Percentiles rank a stretch among this genome's conserved stretches.
Evolutionary conservation across 1,284 basidiomycete genomes (phyloP).

Genomic region (Rhodotorula sp.): DNA sequence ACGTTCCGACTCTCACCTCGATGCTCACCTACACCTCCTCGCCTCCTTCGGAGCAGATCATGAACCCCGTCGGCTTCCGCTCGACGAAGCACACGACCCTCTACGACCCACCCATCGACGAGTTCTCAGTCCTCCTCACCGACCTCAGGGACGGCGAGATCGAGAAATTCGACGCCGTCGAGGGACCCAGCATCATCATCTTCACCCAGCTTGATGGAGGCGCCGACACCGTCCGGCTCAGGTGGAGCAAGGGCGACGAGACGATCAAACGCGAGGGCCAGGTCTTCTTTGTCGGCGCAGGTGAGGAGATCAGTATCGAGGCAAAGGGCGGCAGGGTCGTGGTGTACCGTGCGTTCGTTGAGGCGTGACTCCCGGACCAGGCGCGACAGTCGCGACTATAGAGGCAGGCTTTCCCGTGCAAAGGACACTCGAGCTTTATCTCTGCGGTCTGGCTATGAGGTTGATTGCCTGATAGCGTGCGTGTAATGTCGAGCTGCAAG

Average conservation of each 20-base stretch:
- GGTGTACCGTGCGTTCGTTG: conserved; percentile 73
- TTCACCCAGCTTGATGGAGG: conserved; percentile 68
- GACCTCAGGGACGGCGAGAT: conserved; percentile 54
- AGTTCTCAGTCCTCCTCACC: conserved; percentile 81
- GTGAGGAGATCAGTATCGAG: conserved; percentile 57
- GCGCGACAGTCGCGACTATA: too few species aligned
- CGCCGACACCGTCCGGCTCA: conserved; percentile 47
- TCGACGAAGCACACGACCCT: conserved; percentile 53
- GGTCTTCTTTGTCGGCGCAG: conserved; percentile 82
- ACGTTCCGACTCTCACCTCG: conserved; percentile 81
- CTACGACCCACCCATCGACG: conserved; percentile 93
- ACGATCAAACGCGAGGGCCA: conserved; percentile 62
- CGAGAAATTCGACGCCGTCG: conserved; percentile 62
- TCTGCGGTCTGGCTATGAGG: too few species aligned
- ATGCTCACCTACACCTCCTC: conserved; percentile 84
- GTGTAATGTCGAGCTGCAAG: not conserved
- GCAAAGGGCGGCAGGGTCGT: conserved; percentile 52
- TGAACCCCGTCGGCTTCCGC: conserved; percentile 60
- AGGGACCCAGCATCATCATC: conserved; percentile 81
- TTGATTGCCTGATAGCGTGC: too few species aligned
- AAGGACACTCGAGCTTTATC: not conserved
- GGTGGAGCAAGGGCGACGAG: conserved; percentile 54
- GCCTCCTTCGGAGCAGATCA: conserved; percentile 65
- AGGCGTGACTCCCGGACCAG: conserved; percentile 25
- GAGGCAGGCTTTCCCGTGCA: not conserved